Conservation (phyloP, 148 eudicot species). For the Simmondsia chinensis region DNA sequence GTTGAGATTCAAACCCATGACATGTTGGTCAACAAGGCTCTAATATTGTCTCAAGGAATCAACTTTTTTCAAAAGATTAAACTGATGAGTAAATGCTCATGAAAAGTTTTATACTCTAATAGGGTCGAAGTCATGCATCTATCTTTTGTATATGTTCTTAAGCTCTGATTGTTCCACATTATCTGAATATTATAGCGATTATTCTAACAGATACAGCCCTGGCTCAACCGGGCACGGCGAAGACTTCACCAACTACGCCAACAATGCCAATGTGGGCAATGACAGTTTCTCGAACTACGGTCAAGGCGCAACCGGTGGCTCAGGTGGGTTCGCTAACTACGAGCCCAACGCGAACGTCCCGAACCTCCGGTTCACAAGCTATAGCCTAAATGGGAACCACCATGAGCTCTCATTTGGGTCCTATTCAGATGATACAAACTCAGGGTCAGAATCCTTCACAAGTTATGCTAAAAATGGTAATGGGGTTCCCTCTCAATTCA, state of each 20-base stretch:
- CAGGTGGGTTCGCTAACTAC: conserved; percentile 64
- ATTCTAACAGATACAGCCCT: too few species aligned
- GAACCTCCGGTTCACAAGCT: conserved; percentile 40
- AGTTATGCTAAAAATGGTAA: conserved; percentile 69
- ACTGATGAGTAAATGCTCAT: too few species aligned
- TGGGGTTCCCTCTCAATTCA: conserved; percentile 39
- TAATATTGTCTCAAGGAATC: too few species aligned
- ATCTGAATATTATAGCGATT: too few species aligned
- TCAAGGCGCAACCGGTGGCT: conserved; percentile 49
- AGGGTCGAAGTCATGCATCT: too few species aligned
- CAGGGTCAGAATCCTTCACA: conserved; percentile 51
- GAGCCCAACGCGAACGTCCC: conserved; percentile 63
- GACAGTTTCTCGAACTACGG: conserved; percentile 63
- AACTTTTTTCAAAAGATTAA: too few species aligned
- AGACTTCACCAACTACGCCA: conserved; percentile 46
- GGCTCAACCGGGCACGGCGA: conserved; percentile 52
- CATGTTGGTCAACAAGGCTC: too few species aligned
- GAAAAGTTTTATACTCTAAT: too few species aligned
- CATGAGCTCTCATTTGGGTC: conserved; percentile 50
- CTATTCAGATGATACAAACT: conserved; percentile 58
- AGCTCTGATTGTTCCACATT: too few species aligned
- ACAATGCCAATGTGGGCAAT: conserved; percentile 52
- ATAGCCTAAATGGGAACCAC: conserved; percentile 33
- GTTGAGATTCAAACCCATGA: too few species aligned
- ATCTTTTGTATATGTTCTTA: too few species aligned